phyloP scores from a whole-genome alignment of 371 early-diverging fungal species.

The Mucor ambiguus region DNA sequence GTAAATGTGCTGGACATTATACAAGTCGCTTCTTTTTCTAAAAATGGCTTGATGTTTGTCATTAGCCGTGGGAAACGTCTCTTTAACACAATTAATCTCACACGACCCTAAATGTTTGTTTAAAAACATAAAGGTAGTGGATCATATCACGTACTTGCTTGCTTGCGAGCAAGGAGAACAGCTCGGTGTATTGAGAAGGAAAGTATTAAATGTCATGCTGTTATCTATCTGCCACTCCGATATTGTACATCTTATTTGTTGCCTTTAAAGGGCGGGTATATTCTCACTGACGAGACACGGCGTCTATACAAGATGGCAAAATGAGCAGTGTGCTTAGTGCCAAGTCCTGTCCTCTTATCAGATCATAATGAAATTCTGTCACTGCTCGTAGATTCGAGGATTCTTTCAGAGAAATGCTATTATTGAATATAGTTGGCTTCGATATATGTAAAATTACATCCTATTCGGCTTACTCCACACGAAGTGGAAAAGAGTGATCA shows the following conservation, averaged over 20 bases:
- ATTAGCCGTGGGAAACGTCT: slow-evolving; percentile 1
- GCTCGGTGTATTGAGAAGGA: not conserved
- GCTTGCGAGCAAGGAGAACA: not conserved
- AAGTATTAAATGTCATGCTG: slow-evolving; percentile 6
- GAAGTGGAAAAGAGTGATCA: not conserved
- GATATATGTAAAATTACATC: not conserved
- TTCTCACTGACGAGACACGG: not conserved
- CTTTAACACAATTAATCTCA: slow-evolving; percentile 4
- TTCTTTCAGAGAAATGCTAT: not conserved
- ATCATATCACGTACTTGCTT: not conserved
- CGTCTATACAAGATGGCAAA: not conserved
- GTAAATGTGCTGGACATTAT: not conserved
- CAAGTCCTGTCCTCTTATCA: not conserved
- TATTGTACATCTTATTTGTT: slow-evolving; percentile 14
- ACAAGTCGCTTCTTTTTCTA: not conserved
- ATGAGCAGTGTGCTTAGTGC: not conserved
- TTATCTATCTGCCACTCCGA: slow-evolving; percentile 8
- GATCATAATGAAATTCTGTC: not conserved
- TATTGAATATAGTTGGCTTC: not conserved
- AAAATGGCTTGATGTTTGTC: not conserved
- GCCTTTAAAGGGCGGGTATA: slow-evolving; percentile 13
- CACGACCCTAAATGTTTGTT: not conserved
- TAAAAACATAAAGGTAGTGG: not conserved
- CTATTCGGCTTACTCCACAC: not conserved
- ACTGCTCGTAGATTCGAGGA: not conserved